A percentile compares a stretch with the other conserved stretches of the same genome.
Evolutionary conservation across 2,329 filamentous ascomycete species (phyloP).

Genomic region (Ascochyta viciae-villosae): DNA sequence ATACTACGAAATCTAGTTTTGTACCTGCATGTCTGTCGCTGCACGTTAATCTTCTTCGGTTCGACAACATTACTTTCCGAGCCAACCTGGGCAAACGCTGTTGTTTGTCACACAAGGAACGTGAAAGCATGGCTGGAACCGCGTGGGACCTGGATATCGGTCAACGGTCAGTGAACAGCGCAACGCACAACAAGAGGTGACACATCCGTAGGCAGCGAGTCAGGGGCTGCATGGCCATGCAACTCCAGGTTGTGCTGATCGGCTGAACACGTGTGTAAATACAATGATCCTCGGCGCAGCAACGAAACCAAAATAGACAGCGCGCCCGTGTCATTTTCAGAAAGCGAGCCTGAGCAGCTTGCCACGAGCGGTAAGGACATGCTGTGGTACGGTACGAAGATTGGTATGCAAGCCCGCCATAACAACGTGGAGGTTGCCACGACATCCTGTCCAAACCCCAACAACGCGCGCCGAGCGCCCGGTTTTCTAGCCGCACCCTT

Average conservation of each 20-base stretch:
- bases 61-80: not conserved
- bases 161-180: constrained; percentile 1
- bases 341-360: not conserved
- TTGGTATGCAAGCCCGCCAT: not conserved
- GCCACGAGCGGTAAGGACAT: not conserved
- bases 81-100: not conserved
- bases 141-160: constrained; percentile 11
- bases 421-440: not conserved
- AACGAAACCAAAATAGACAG: not conserved
- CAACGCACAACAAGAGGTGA: not conserved
- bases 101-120: constrained; percentile 11
- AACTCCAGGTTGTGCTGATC: not conserved
- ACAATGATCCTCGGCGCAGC: not conserved
- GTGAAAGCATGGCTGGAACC: constrained; percentile 1
- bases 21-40: constrained; percentile 13
- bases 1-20: not conserved
- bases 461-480: not conserved
- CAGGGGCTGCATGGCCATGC: not conserved
- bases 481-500: not conserved
- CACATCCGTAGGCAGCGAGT: constrained; percentile 1
- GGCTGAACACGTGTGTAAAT: not conserved
- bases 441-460: too few species aligned
- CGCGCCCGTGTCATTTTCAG: not conserved
- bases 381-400: not conserved
- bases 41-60: constrained; percentile 10